Evolutionary conservation across 352 stramenopile genomes (phyloP).

Genomic region (Thalassiosira pacifica): DNA sequence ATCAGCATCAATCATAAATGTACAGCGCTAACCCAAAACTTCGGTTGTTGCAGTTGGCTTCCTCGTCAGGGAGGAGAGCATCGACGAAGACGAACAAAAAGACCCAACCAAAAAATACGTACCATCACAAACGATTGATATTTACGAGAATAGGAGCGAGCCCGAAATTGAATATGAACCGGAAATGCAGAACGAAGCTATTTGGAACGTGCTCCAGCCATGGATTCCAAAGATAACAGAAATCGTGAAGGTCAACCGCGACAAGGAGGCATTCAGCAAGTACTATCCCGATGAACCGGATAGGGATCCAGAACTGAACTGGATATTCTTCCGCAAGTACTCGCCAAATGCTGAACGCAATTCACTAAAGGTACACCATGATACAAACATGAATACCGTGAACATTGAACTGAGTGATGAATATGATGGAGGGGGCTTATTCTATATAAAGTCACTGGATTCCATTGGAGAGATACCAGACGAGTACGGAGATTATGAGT

Average conservation of each 20-base stretch:
- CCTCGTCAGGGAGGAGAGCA: slow-evolving; percentile 4
- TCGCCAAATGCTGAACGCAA: slow-evolving; percentile 15
- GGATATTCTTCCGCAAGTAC: slow-evolving; percentile 53
- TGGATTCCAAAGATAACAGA: slow-evolving; percentile 25
- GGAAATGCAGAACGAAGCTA: slow-evolving; percentile 2
- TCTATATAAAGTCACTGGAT: slow-evolving; percentile 35
- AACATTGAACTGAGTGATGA: slow-evolving; percentile 45
- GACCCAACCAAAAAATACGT: background rate
- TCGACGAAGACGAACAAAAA: slow-evolving; percentile 9
- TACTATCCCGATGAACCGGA: slow-evolving; percentile 13
- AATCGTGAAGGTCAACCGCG: slow-evolving; percentile 13
- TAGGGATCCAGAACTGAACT: slow-evolving; percentile 18
- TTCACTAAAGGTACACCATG: slow-evolving; percentile 22
- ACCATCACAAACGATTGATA: slow-evolving; percentile 10
- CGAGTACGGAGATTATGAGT: slow-evolving; percentile 6
- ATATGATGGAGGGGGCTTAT: slow-evolving; percentile 40
- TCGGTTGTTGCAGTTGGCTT: background rate
- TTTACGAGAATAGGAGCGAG: background rate
- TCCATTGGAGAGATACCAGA: background rate
- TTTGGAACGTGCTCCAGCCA: slow-evolving; percentile 18
- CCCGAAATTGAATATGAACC: background rate
- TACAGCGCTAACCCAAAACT: background rate
- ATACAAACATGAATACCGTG: slow-evolving; percentile 40
- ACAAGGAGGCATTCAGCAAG: background rate
- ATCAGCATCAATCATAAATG: background rate